Base-by-base conservation (phyloP, 2,329 filamentous ascomycete genomes). In the Sarocladium strictum region DNA sequence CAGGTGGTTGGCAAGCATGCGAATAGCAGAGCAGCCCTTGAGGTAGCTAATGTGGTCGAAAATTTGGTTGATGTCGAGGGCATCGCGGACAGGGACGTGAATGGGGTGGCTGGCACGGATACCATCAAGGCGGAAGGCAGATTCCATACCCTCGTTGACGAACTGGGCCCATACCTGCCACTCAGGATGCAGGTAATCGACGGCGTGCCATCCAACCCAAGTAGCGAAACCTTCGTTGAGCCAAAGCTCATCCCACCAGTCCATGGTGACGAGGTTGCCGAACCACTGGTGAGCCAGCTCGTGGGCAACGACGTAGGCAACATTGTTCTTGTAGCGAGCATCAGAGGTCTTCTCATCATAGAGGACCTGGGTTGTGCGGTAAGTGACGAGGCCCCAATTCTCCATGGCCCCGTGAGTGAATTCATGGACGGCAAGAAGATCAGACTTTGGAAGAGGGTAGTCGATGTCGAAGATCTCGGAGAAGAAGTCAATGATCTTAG, bases 151-250 rank as follows among this genome's bases (percentile, higher is more conserved):
- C 76, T 97, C 94, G 73, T 90, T 90, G 64, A 97, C 90, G 73
- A 97, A 99, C 73, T 97, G 92, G 56, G 89, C 87, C 94, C 94
- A 99, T 29, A 97, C 88, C 64, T 97, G 86, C 93, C 94, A 97
- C 61, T 97, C 93, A 2, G 94, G 94, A 71, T 97, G 90, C 54
- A 97, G 83, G 67, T 95, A 82, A 67, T 97, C 90, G 56, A 92
- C 84, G 10, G 91, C 92, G 58, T 92, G 81, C 93, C 93, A 99
- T 53, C 93, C 94, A 41, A 97, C 93, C 93, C 93, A 97, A 2
- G 94, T 99, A 40, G 94, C 94, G 67, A 99, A 99, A 12, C 92
- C 92, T 72, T 97, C 93, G 65, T 96, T 96, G 53, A 96, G 80
- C 91, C 91, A 96, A 38, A 94, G 80, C 73, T 95, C 89, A 66